phyloP scores from a whole-genome alignment of 805 yeast species.

The Metschnikowia lachancei region DNA sequence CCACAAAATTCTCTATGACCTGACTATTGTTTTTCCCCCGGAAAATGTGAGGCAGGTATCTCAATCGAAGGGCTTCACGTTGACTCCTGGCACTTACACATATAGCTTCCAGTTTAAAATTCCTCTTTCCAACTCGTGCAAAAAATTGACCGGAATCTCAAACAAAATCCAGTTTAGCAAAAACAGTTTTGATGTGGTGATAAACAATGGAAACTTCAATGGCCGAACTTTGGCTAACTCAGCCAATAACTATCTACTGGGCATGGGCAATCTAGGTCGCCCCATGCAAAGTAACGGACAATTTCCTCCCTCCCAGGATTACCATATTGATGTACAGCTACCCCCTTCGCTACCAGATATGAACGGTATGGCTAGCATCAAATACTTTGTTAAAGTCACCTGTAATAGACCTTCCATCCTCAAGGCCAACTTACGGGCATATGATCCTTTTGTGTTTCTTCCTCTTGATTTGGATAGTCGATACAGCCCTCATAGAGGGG shows the following conservation, averaged over 20 bases:
- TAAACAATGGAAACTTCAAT: conserved; percentile 29
- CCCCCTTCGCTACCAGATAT: conserved; percentile 16
- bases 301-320: not conserved
- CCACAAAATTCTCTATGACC: conserved; percentile 50
- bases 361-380: conserved; percentile 36
- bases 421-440: conserved; percentile 45
- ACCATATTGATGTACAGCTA: conserved; percentile 15
- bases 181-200: conserved; percentile 27
- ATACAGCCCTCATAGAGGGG: conserved; percentile 18
- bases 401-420: conserved; percentile 52
- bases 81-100: conserved; percentile 49
- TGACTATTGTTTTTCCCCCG: conserved; percentile 52
- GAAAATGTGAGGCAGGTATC: conserved; percentile 45
- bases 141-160: conserved; percentile 32
- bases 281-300: not conserved
- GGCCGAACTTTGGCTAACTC: conserved; percentile 21
- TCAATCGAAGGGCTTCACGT: conserved; percentile 42
- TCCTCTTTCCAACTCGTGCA: conserved; percentile 38
- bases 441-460: conserved; percentile 51
- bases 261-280: not conserved
- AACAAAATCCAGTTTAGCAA: conserved; percentile 33
- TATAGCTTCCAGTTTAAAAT: conserved; percentile 49
- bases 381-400: conserved; percentile 60
- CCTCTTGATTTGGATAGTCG: conserved; percentile 43
- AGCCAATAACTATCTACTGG: conserved; percentile 16